Evolutionary conservation across 106 monocot genomes (phyloP).

Genomic region (Dioscorea zingiberensis): DNA sequence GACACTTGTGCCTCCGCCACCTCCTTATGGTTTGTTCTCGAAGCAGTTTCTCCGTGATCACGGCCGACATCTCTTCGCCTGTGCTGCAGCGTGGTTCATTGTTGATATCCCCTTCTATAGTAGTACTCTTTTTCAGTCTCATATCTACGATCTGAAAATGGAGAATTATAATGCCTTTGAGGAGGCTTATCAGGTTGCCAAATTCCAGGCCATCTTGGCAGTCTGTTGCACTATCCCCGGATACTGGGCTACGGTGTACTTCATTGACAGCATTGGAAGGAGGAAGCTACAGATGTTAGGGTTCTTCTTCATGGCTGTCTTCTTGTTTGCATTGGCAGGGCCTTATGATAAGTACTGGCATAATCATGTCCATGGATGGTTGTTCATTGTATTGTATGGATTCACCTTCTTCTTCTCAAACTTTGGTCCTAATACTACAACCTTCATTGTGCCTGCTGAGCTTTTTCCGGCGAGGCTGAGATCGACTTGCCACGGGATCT

Average conservation of each 20-base stretch:
- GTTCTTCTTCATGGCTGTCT: constrained; percentile 50
- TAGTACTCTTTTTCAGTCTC: constrained; percentile 49
- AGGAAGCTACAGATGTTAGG: constrained; percentile 41
- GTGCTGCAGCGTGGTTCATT: constrained; percentile 22
- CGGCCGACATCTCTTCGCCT: constrained; percentile 26
- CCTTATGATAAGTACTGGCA: constrained; percentile 23
- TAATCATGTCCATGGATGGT: constrained; percentile 3
- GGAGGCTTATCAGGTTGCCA: constrained; percentile 45
- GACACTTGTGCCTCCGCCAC: too few species aligned
- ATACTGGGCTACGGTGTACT: constrained; percentile 40
- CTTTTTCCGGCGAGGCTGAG: constrained; percentile 51
- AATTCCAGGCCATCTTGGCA: constrained; percentile 50
- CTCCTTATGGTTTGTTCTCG: constrained; percentile 19
- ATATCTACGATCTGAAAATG: too few species aligned
- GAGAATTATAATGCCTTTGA: constrained; percentile 12
- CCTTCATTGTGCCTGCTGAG: constrained; percentile 54
- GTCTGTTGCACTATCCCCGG: constrained; percentile 44
- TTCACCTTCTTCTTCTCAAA: constrained; percentile 45
- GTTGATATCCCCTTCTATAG: constrained; percentile 59
- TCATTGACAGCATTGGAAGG: constrained; percentile 61
- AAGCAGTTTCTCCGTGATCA: too few species aligned
- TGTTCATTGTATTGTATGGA: constrained; percentile 8
- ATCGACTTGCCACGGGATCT: constrained; percentile 51
- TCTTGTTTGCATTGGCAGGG: constrained; percentile 35
- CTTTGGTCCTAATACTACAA: constrained; percentile 52